A percentile compares a stretch with the other conserved stretches of the same genome.
Conservation (phyloP, 305 asterid genomes). For the Solanum chacoense region DNA sequence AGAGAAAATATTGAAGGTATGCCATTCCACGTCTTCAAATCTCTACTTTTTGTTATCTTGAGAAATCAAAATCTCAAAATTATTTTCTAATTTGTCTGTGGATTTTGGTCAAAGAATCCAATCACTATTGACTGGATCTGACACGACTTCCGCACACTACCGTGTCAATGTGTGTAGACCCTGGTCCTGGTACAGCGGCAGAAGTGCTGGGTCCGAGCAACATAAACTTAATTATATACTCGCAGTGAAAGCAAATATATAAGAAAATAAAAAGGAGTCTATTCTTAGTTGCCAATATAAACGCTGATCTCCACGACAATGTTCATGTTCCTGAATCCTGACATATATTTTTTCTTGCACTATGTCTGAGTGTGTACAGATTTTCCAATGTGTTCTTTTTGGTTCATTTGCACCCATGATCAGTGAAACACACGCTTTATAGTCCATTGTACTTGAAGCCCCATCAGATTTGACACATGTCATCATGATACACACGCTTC, state of each 20-base stretch:
- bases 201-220: not conserved
- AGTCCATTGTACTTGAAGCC: not conserved
- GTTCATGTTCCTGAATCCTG: not conserved
- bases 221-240: not conserved
- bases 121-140: not conserved
- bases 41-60: not conserved
- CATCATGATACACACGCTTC: not conserved
- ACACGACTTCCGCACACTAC: not conserved
- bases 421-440: not conserved
- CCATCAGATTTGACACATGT: not conserved
- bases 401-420: not conserved
- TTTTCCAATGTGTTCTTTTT: not conserved
- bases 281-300: not conserved
- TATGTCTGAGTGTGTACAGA: not conserved
- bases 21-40: not conserved
- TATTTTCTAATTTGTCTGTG: not conserved
- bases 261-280: not conserved
- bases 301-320: not conserved
- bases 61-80: not conserved
- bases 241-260: not conserved
- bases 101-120: not conserved
- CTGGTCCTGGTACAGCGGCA: not conserved
- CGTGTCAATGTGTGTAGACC: not conserved
- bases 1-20: not conserved
- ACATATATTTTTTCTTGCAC: not conserved